Evolutionary conservation across 2,329 filamentous ascomycete genomes (phyloP).

Genomic region (Botryotinia narcissicola): DNA sequence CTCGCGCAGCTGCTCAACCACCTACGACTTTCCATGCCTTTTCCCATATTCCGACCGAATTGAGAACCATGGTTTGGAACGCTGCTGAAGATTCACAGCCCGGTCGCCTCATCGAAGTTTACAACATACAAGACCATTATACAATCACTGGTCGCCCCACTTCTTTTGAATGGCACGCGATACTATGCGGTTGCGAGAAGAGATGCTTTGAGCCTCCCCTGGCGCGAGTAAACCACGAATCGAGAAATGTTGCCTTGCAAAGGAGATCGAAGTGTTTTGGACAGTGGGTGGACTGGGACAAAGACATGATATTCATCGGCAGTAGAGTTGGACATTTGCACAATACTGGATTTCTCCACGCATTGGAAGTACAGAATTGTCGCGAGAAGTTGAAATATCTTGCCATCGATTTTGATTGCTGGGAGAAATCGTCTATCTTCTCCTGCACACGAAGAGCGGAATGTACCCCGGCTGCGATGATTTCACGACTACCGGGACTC

Average conservation of each 20-base stretch:
- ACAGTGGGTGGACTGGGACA: conserved; percentile 6
- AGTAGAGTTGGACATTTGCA: conserved; percentile 14
- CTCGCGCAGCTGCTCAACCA: neutral
- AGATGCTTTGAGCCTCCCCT: neutral
- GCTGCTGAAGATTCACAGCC: neutral
- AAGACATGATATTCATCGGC: conserved; percentile 14
- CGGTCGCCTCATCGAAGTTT: conserved; percentile 9
- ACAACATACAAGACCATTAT: conserved; percentile 10
- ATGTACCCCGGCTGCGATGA: neutral
- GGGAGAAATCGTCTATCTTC: neutral
- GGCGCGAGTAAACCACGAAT: neutral
- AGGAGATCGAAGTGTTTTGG: neutral
- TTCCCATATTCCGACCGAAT: neutral
- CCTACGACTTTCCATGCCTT: conserved; percentile 2
- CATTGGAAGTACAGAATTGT: conserved; percentile 7
- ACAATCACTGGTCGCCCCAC: neutral
- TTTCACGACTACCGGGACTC: neutral
- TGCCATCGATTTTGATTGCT: conserved; percentile 1
- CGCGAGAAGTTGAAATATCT: conserved; percentile 6
- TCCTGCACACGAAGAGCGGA: neutral
- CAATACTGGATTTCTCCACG: conserved; percentile 18
- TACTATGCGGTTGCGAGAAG: neutral
- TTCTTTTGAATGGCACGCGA: conserved; percentile 11
- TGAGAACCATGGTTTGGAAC: neutral
- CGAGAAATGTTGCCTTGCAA: neutral